Evolutionary conservation across 768 basidiomycete genomes (phyloP).

Genomic region (Lentinus tigrinus): DNA sequence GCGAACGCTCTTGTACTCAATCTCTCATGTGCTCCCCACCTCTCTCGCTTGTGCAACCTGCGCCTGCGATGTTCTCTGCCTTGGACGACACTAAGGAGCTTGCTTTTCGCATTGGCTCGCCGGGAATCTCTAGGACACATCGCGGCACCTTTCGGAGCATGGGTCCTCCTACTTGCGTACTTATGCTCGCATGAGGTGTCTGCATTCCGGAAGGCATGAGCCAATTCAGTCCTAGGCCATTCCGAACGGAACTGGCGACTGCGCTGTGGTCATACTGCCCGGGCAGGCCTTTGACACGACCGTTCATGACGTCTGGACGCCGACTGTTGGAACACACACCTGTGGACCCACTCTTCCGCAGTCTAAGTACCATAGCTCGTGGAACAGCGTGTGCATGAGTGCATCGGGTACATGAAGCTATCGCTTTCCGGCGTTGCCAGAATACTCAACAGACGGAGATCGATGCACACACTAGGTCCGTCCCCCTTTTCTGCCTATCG

Average conservation of each 20-base stretch:
- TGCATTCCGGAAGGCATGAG: background rate
- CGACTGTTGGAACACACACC: constrained; percentile 6
- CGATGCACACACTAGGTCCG: background rate
- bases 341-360: background rate
- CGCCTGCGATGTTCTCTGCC: background rate
- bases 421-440: too few species aligned
- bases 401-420: background rate
- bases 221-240: constrained; percentile 3
- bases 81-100: too few species aligned
- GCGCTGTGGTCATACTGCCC: constrained; percentile 10
- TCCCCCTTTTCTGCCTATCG: background rate
- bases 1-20: constrained; percentile 3
- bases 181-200: background rate
- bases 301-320: background rate
- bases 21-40: background rate
- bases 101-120: too few species aligned
- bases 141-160: too few species aligned
- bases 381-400: too few species aligned
- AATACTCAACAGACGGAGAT: background rate
- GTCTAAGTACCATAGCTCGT: too few species aligned
- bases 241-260: constrained; percentile 1
- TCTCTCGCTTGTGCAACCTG: background rate
- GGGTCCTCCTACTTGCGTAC: constrained; percentile 3
- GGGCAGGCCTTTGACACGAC: background rate
- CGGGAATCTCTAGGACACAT: too few species aligned